Evolutionary conservation across 257 asterid species (phyloP), one percentile per base, ranked within the genome.

Genomic region (Penstemon newberryi): DNA sequence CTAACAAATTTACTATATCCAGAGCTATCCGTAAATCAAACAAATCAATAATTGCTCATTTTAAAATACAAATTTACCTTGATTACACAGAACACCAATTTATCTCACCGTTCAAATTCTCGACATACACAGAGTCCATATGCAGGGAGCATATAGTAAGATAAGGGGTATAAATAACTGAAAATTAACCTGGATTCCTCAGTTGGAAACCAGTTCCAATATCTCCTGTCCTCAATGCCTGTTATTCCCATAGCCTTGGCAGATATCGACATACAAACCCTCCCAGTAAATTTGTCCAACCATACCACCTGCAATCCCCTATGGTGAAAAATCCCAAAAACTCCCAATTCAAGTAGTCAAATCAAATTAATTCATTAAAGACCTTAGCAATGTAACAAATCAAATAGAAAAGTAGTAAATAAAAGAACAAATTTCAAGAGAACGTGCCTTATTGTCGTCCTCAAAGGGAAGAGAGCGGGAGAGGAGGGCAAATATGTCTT

Each of bases 191-290:
- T 85, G 38, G 98, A 93, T 81, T 93, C 98, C 72, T 90, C 95
- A 7, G 98, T 88, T 12, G 97, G 92, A 78, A 93, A 60, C 95
- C 95, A 90, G 70, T 80, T 90, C 97, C 98, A 93, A 77, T 93
- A 87, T 80, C 98, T 85, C 76, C 96, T 81, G 73, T 93, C 98
- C 69, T 90, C 98, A 65, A 93, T 84, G 69, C 96, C 97, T 5
- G 98, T 93, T 60, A 93, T 90, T 15, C 86, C 44, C 98, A 93
- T 78, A 38, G 84, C 92, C 74, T 85, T 90, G 62, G 97, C 91
- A 62, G 98, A 88, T 67, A 93, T 80, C 1, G 95, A 85, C 89
- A 88, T 83, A 80, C 96, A 90, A 74, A 87, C 87, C 73, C 92
- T 85, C 77, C 97, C 98, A 25, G 88, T 82, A 65, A 77, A 68